These are phyloP conservation scores for Suillus bovinus DNA, from an alignment of 768 basidiomycete species.

Conservation along the genomic window DNA sequence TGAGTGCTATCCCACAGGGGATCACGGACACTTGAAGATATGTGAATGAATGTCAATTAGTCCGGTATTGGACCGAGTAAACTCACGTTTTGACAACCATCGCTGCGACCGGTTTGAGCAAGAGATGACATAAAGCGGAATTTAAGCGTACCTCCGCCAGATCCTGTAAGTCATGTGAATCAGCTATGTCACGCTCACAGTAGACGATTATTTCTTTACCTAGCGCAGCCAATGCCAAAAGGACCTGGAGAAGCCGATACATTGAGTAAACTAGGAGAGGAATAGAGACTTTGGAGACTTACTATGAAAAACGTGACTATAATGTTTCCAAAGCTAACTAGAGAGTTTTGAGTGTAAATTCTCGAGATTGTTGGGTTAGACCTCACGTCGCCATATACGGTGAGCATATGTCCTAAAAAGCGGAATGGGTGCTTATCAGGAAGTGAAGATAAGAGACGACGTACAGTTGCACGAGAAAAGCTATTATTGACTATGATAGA, in stretches of 20 bases:
- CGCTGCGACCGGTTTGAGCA: conserved; percentile 20
- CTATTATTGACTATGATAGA: conserved; percentile 30
- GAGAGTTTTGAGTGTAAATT: background rate
- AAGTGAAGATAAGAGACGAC: conserved; percentile 14
- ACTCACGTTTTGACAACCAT: conserved; percentile 35
- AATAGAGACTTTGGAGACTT: conserved; percentile 12
- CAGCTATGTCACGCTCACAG: background rate
- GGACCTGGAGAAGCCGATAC: conserved; percentile 17
- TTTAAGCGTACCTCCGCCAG: conserved; percentile 26
- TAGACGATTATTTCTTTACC: conserved; percentile 16
- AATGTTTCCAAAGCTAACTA: conserved; percentile 35
- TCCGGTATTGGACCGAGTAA: background rate
- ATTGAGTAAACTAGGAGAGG: background rate
- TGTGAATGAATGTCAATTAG: background rate
- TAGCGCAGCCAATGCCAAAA: conserved; percentile 29
- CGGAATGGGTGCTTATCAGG: background rate
- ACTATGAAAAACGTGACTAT: conserved; percentile 34
- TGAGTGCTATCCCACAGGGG: conserved; percentile 35
- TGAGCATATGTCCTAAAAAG: conserved; percentile 35
- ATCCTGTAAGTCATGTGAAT: conserved; percentile 19
- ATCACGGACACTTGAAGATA: conserved; percentile 21
- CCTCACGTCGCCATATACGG: conserved; percentile 39
- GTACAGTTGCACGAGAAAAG: conserved; percentile 38
- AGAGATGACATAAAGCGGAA: background rate
- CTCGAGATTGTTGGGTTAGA: background rate